Evolutionary conservation across 805 yeast species (phyloP).

Genomic region (Candida corydali): DNA sequence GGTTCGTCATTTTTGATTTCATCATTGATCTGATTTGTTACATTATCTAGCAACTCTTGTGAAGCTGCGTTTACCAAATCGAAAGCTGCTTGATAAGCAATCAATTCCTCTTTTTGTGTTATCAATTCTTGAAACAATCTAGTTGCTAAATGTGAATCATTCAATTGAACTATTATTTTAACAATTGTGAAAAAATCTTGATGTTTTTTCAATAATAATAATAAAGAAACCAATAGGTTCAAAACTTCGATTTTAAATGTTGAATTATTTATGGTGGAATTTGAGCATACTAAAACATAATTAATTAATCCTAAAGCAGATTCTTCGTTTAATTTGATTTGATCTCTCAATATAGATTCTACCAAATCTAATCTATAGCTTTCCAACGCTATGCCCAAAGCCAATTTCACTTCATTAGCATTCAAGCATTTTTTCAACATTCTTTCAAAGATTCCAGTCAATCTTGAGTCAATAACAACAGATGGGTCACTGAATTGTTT

Average conservation of each 20-base stretch:
- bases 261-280: constrained; percentile 61
- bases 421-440: constrained; percentile 80
- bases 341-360: constrained; percentile 47
- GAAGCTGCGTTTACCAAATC: constrained; percentile 90
- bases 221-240: constrained; percentile 55
- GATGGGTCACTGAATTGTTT: constrained; percentile 23
- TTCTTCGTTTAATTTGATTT: constrained; percentile 44
- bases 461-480: constrained; percentile 51
- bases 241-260: constrained; percentile 64
- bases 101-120: constrained; percentile 43
- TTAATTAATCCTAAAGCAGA: constrained; percentile 52
- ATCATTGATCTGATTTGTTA: constrained; percentile 38
- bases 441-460: constrained; percentile 70
- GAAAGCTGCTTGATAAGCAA: constrained; percentile 91
- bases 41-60: constrained; percentile 72
- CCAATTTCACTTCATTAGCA: constrained; percentile 70
- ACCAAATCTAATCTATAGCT: constrained; percentile 82
- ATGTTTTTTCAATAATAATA: constrained; percentile 46
- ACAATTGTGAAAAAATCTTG: constrained; percentile 84
- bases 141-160: constrained; percentile 68
- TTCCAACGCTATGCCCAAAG: constrained; percentile 88
- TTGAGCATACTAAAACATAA: constrained; percentile 73
- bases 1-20: constrained; percentile 17
- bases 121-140: constrained; percentile 62
- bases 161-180: constrained; percentile 83